Evolutionary conservation across 176 grass and related monocot species (phyloP).

Genomic region (Bonia amplexicaulis): DNA sequence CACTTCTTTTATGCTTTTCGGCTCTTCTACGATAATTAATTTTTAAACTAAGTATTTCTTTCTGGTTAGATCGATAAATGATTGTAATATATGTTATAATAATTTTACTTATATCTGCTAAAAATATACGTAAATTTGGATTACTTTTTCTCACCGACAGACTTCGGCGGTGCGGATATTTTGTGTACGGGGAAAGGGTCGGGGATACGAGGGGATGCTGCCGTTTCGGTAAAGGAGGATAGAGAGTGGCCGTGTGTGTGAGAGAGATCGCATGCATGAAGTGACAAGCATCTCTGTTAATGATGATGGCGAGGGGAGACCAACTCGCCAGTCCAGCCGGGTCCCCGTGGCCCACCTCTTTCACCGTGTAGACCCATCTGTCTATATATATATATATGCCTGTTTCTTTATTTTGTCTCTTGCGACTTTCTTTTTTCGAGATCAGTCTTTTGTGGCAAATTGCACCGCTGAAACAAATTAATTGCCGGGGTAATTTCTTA

Average conservation of each 20-base stretch:
- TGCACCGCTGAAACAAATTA: background rate
- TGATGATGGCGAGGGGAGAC: slow-evolving; percentile 32
- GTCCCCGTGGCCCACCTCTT: slow-evolving; percentile 5
- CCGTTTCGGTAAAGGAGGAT: slow-evolving; percentile 29
- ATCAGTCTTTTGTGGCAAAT: background rate
- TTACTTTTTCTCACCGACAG: no score
- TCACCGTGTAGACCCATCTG: background rate
- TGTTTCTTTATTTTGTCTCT: background rate
- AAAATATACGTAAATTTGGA: no score
- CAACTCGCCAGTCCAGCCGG: slow-evolving; percentile 5
- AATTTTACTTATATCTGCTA: no score
- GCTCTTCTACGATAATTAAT: no score
- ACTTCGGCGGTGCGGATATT: slow-evolving; percentile 11
- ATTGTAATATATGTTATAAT: no score
- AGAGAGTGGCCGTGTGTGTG: background rate
- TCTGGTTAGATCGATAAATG: no score
- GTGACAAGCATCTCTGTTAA: slow-evolving; percentile 36
- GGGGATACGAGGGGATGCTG: slow-evolving; percentile 21
- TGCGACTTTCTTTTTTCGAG: background rate
- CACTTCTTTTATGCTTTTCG: no score
- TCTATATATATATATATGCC: background rate
- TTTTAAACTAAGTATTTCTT: no score
- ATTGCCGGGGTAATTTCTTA: background rate
- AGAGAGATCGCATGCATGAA: slow-evolving; percentile 2
- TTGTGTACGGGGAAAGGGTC: slow-evolving; percentile 8